phyloP scores from a whole-genome alignment of 129 eudicot genomes.

The Pulicaria dysenterica region DNA sequence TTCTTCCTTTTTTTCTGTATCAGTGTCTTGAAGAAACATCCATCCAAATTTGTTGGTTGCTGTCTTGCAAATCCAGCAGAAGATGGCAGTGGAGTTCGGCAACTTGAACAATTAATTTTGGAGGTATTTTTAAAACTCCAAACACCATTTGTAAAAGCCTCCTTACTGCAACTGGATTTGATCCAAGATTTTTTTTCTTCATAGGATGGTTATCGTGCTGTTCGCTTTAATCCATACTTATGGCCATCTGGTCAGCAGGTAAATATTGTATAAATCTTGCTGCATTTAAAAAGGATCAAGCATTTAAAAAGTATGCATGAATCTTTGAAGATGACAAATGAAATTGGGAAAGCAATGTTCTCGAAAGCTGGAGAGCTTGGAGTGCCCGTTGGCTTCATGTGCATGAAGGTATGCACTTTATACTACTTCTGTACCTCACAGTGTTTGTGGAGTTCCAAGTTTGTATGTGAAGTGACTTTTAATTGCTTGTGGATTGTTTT shows the following conservation, averaged over 20 bases:
- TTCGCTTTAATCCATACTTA: slow-evolving; percentile 88
- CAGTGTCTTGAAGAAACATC: slow-evolving; percentile 78
- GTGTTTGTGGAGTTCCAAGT: not conserved
- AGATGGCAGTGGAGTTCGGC: slow-evolving; percentile 73
- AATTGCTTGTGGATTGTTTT: slow-evolving; percentile 7
- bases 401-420: slow-evolving; percentile 64
- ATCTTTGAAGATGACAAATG: slow-evolving; percentile 75
- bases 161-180: slow-evolving; percentile 12
- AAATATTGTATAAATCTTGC: slow-evolving; percentile 5
- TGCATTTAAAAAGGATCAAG: not conserved
- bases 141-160: not conserved
- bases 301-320: not conserved
- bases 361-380: slow-evolving; percentile 87
- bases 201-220: slow-evolving; percentile 86
- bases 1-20: not conserved
- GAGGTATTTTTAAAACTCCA: slow-evolving; percentile 44
- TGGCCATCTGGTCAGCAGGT: slow-evolving; percentile 94
- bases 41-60: slow-evolving; percentile 83
- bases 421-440: not conserved
- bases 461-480: not conserved
- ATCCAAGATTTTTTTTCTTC: slow-evolving; percentile 10
- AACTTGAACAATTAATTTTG: slow-evolving; percentile 62
- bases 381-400: slow-evolving; percentile 86
- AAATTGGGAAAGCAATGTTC: slow-evolving; percentile 74
- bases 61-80: slow-evolving; percentile 97